Percentiles rank a stretch among this genome's conserved stretches.
phyloP scores from a whole-genome alignment of 768 basidiomycete genomes.

The Panaeolus papilionaceus region DNA sequence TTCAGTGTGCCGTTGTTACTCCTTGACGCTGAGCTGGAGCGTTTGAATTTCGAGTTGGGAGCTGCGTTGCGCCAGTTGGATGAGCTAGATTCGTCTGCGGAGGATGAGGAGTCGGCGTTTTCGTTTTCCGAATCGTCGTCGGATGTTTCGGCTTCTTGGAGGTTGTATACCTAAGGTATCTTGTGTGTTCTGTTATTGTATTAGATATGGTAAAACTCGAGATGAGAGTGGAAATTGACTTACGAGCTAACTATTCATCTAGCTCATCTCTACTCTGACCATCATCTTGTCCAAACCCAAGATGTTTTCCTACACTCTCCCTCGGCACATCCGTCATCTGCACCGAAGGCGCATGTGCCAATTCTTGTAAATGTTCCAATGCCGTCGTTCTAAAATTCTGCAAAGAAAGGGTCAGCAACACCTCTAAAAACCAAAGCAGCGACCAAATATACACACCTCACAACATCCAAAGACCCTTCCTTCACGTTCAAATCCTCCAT shows the following conservation, averaged over 20 bases:
- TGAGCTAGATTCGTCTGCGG: slow-evolving; percentile 33
- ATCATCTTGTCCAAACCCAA: slow-evolving; percentile 60
- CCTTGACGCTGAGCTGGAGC: neutral
- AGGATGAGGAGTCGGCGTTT: slow-evolving; percentile 47
- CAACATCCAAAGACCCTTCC: slow-evolving; percentile 79
- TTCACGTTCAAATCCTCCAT: slow-evolving; percentile 92
- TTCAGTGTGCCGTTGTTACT: neutral
- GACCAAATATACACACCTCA: slow-evolving; percentile 57
- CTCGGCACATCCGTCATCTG: slow-evolving; percentile 84
- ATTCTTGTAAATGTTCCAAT: slow-evolving; percentile 50
- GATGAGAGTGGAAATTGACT: slow-evolving; percentile 33
- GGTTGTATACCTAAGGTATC: slow-evolving; percentile 70
- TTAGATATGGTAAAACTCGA: neutral
- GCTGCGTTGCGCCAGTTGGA: neutral
- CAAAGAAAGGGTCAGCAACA: neutral
- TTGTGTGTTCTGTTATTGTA: slow-evolving; percentile 71
- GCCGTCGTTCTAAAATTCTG: slow-evolving; percentile 37
- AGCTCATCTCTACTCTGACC: slow-evolving; percentile 62
- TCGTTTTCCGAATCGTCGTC: slow-evolving; percentile 53
- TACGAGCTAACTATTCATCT: slow-evolving; percentile 76
- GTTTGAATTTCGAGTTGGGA: neutral
- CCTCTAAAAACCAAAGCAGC: neutral
- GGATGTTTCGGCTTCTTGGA: slow-evolving; percentile 54
- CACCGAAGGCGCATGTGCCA: slow-evolving; percentile 78
- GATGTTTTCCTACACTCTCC: slow-evolving; percentile 67